Evolutionary conservation across 108 stramenopile genomes (phyloP).

Genomic region (Parmales sp.): DNA sequence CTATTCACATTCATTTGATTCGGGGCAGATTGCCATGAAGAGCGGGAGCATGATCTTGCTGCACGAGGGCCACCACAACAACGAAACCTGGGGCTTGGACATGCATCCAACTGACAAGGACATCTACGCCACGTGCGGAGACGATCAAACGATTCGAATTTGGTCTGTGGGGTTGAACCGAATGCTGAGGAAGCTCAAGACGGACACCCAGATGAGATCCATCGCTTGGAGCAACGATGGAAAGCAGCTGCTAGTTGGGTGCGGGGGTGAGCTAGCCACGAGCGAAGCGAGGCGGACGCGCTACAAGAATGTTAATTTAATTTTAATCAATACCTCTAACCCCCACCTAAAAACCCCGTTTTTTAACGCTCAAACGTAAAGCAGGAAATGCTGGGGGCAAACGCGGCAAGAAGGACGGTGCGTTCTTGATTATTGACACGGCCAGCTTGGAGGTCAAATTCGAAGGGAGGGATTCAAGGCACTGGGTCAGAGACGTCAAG

Average conservation of each 20-base stretch:
- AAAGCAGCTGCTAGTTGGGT: slow-evolving; percentile 17
- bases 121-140: slow-evolving; percentile 44
- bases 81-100: slow-evolving; percentile 49
- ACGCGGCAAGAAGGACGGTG: slow-evolving; percentile 25
- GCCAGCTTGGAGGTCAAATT: slow-evolving; percentile 17
- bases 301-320: no score
- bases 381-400: slow-evolving; percentile 1
- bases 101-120: slow-evolving; percentile 24
- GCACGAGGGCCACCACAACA: slow-evolving; percentile 30
- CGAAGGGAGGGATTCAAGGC: slow-evolving; percentile 34
- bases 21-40: slow-evolving; percentile 12
- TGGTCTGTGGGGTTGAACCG: slow-evolving; percentile 23
- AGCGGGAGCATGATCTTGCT: slow-evolving; percentile 3
- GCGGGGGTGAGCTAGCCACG: no score
- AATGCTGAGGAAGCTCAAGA: not conserved
- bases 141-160: slow-evolving; percentile 37
- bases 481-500: slow-evolving; percentile 31
- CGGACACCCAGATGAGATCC: slow-evolving; percentile 16
- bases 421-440: slow-evolving; percentile 12
- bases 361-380: no score
- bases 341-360: no score
- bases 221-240: slow-evolving; percentile 23
- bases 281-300: no score
- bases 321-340: no score
- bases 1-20: no score